Evolutionary conservation across 2,329 filamentous ascomycete species (phyloP), one percentile per base, ranked within the genome.

Genomic region (Hansfordia pulvinata): DNA sequence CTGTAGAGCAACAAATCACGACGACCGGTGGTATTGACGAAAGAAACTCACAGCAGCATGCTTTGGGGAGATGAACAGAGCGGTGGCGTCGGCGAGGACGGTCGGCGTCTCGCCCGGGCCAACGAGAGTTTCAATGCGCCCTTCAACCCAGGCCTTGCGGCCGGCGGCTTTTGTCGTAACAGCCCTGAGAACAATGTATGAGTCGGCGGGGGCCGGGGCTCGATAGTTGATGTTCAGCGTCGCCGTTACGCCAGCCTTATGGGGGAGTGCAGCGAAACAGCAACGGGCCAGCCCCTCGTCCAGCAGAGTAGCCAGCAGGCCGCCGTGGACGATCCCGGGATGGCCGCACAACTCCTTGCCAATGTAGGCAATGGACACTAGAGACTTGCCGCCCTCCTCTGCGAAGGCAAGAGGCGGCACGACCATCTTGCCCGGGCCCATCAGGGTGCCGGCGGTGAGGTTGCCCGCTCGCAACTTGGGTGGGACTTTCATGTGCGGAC

Each of bases 81-180:
- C 85, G 46, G 79, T 78, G 0, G 83, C 88, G 54, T 92, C 82
- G 6, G 79, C 84, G 32, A 94, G 51, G 25, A 86, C 64, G 10
- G 64, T 54, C 1, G 76, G 74, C 39, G 64, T 60, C 51, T 76
- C 66, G 7, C 71, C 70, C 18, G 72, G 61, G 39, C 58, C 59
- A 15, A 63, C 69, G 33, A 96, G 54, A 29, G 82, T 76, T 64
- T 93, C 85, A 41, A 96, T 76, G 39, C 72, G 69, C 2, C 84
- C 90, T 54, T 81, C 77, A 2, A 94, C 84, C 84, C 84, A 94
- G 9, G 85, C 88, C 60, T 96, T 96, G 35, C 90, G 67, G 1
- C 90, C 88, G 47, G 96, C 85, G 2, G 88, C 80, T 57, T 79
- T 86, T 8, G 70, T 76, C 12, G 86, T 93, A 47, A 73, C 69